Conservation (phyloP, 805 yeast species). For the Nakazawaea ishiwadae region DNA sequence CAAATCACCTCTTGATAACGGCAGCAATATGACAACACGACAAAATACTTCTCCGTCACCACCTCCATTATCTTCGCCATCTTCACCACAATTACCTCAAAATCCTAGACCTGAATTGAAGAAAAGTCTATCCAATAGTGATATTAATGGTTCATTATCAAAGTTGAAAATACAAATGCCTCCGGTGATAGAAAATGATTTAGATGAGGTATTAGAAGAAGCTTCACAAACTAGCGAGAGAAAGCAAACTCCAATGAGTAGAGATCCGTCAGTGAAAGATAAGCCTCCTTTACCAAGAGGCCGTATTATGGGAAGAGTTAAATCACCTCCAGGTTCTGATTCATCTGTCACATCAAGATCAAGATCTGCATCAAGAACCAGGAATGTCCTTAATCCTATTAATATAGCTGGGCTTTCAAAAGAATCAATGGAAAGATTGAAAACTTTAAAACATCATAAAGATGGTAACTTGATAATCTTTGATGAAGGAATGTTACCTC, state of each 20-base stretch:
- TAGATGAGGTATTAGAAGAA: conserved; percentile 25
- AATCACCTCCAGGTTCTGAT: conserved; percentile 1
- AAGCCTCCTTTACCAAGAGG: background rate
- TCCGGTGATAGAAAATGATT: conserved; percentile 26
- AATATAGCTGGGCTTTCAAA: background rate
- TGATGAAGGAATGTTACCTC: conserved; percentile 24
- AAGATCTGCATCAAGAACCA: conserved; percentile 5
- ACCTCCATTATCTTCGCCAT: background rate
- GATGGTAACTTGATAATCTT: conserved; percentile 25
- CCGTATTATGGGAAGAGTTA: background rate
- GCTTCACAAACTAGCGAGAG: background rate
- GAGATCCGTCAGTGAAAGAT: too few species aligned
- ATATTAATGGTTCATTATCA: conserved; percentile 20
- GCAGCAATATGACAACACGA: too few species aligned
- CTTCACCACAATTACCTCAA: too few species aligned
- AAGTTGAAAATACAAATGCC: conserved; percentile 26
- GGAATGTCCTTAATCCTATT: background rate
- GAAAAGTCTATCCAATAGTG: conserved; percentile 16
- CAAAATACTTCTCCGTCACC: background rate
- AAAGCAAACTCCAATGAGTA: background rate
- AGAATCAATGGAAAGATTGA: conserved; percentile 1
- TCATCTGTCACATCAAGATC: conserved; percentile 6
- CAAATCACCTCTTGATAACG: too few species aligned
- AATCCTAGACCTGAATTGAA: conserved; percentile 7
- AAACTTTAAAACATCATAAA: conserved; percentile 11